These are phyloP conservation scores for Trametes gibbosa DNA, from an alignment of 768 basidiomycete species.

Conservation along the genomic window DNA sequence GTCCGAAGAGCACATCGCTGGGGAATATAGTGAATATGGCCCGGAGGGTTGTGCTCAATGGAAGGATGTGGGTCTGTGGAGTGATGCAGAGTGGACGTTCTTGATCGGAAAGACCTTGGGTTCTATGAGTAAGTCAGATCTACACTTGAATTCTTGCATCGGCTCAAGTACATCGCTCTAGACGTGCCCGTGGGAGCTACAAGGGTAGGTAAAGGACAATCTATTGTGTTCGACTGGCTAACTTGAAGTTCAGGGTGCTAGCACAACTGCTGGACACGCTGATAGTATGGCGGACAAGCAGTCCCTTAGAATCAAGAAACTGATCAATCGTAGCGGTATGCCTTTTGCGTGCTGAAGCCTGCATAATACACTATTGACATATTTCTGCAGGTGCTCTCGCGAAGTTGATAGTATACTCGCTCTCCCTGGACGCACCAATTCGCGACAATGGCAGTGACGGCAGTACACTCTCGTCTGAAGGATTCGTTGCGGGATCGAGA, in stretches of 20 bases:
- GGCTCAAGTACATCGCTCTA: constrained; percentile 25
- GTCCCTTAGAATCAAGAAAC: constrained; percentile 66
- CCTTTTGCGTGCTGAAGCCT: neutral
- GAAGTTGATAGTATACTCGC: constrained; percentile 84
- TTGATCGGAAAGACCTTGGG: constrained; percentile 80
- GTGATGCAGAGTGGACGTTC: constrained; percentile 76
- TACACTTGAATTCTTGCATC: neutral
- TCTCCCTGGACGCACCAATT: constrained; percentile 74
- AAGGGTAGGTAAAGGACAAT: constrained; percentile 40
- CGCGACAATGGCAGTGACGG: constrained; percentile 40
- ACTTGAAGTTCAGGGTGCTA: constrained; percentile 47
- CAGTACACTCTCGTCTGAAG: constrained; percentile 19
- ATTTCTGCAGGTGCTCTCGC: constrained; percentile 65
- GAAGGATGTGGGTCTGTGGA: constrained; percentile 91
- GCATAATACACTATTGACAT: neutral
- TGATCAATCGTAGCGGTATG: constrained; percentile 61
- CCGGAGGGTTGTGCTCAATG: constrained; percentile 55
- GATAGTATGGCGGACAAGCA: constrained; percentile 58
- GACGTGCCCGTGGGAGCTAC: constrained; percentile 73
- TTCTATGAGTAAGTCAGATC: constrained; percentile 55
- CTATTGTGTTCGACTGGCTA: too few species aligned
- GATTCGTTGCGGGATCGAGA: constrained; percentile 76
- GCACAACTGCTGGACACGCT: constrained; percentile 66
- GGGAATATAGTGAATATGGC: constrained; percentile 50
- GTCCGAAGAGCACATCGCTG: constrained; percentile 68